phyloP scores from a whole-genome alignment of 768 basidiomycete genomes.

The Pleurotus platypus region DNA sequence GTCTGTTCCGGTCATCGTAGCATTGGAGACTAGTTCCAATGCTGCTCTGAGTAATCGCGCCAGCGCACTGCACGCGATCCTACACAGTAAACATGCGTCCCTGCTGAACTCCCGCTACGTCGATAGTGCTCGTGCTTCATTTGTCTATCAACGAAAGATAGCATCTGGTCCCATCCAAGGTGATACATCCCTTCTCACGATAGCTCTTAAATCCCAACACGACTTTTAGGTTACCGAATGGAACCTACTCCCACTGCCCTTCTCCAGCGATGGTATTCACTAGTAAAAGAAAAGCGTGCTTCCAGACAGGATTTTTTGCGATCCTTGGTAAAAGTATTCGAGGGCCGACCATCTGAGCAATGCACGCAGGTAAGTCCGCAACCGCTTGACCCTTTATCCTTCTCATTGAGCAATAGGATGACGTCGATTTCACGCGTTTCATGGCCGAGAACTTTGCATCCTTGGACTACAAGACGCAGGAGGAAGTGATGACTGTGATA shows the following conservation, averaged over 20 bases:
- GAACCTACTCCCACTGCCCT: slow-evolving; percentile 68
- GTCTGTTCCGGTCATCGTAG: slow-evolving; percentile 90
- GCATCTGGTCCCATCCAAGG: slow-evolving; percentile 49
- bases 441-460: slow-evolving; percentile 93
- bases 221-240: slow-evolving; percentile 55
- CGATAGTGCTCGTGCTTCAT: slow-evolving; percentile 77
- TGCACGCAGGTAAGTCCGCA: slow-evolving; percentile 49
- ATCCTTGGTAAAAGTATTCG: slow-evolving; percentile 77
- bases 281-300: slow-evolving; percentile 88
- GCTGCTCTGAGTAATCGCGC: slow-evolving; percentile 66
- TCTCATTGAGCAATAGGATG: slow-evolving; percentile 44
- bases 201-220: background rate
- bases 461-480: slow-evolving; percentile 93
- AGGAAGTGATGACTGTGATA: slow-evolving; percentile 86
- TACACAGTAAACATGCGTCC: slow-evolving; percentile 88
- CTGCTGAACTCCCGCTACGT: slow-evolving; percentile 84
- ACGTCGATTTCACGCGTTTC: slow-evolving; percentile 84
- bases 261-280: slow-evolving; percentile 85
- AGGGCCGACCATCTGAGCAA: slow-evolving; percentile 56
- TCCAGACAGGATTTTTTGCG: slow-evolving; percentile 86
- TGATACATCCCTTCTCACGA: slow-evolving; percentile 15
- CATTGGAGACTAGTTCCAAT: slow-evolving; percentile 83
- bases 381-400: too few species aligned
- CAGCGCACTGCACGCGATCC: slow-evolving; percentile 69
- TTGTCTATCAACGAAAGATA: slow-evolving; percentile 75